phyloP scores from a whole-genome alignment of 139 green algal genomes.

The Gonium pectorale region DNA sequence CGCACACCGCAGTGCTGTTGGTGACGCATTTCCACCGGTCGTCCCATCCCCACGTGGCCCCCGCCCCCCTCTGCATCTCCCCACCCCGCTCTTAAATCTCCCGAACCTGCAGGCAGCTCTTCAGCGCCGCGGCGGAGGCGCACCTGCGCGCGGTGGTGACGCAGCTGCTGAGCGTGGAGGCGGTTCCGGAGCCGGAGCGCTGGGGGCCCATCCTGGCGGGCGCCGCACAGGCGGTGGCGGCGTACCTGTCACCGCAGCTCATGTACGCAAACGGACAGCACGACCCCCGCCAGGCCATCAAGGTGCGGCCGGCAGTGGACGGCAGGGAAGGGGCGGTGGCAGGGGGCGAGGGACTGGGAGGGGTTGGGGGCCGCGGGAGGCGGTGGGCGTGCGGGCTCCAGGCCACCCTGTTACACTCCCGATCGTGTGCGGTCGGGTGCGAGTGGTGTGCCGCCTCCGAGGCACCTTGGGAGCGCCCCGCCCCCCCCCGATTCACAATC shows the following conservation, averaged over 20 bases:
- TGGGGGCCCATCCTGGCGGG: conserved; percentile 66
- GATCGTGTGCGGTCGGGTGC: too few species aligned
- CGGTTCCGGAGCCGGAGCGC: conserved; percentile 37
- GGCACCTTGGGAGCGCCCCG: too few species aligned
- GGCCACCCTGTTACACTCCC: too few species aligned
- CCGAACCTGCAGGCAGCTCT: conserved; percentile 38
- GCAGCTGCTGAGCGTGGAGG: conserved; percentile 74
- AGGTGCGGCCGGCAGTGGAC: conserved; percentile 25
- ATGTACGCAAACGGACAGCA: conserved; percentile 23
- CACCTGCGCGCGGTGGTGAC: conserved; percentile 74
- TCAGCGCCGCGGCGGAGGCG: conserved; percentile 52
- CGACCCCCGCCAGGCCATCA: conserved; percentile 22
- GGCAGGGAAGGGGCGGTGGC: too few species aligned
- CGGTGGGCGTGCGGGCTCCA: too few species aligned
- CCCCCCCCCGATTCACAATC: too few species aligned
- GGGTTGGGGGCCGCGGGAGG: too few species aligned
- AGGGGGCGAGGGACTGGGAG: neutral
- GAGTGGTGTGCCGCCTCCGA: too few species aligned
- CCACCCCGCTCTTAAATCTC: neutral
- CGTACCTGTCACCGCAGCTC: conserved; percentile 8
- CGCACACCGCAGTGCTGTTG: too few species aligned
- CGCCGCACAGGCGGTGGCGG: conserved; percentile 34
- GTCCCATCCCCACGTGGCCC: too few species aligned
- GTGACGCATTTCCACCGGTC: too few species aligned
- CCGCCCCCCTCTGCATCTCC: neutral